Evolutionary conservation across 2,329 filamentous ascomycete species (phyloP), one percentile per base, ranked within the genome.

Genomic region (Botrytis porri): DNA sequence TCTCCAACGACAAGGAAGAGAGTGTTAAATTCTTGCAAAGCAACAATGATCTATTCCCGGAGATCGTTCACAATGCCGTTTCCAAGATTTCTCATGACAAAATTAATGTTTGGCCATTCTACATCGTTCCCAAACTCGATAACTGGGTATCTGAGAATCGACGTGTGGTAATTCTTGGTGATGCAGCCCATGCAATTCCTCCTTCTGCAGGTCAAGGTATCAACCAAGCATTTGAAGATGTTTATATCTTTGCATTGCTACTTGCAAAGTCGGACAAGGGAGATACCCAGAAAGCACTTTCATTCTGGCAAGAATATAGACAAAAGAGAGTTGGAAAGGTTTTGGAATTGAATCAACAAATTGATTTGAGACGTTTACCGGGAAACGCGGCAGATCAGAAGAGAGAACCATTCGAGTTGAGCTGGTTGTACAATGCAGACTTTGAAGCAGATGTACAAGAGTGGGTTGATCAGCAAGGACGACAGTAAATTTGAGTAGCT

Each of bases 161-260:
- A 6, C 76, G 81, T 1, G 81, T 84, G 7, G 77, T 86, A 4
- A 83, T 88, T 25, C 77, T 86, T 0, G 85, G 85, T 0, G 85
- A 86, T 43, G 84, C 83, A 7, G 85, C 84, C 1, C 85, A 87
- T 69, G 85, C 84, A 0, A 83, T 87, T 22, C 85, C 85, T 0
- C 85, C 85, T 0, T 83, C 83, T 0, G 83, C 84, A 0, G 85
- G 85, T 0, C 85, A 86, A 73, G 84, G 85, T 0, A 81, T 83
- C 1, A 85, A 85, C 71, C 83, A 85, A 64, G 84, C 84, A 0
- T 84, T 86, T 48, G 86, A 88, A 74, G 86, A 88, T 73, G 83
- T 84, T 0, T 84, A 84, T 70, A 83, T 82, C 0, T 81, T 87
- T 37, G 82, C 84, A 3, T 77, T 84, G 4, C 75, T 87, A 0